Conservation (phyloP, 768 basidiomycete species). For the Leccinum olivaceopallidum region DNA sequence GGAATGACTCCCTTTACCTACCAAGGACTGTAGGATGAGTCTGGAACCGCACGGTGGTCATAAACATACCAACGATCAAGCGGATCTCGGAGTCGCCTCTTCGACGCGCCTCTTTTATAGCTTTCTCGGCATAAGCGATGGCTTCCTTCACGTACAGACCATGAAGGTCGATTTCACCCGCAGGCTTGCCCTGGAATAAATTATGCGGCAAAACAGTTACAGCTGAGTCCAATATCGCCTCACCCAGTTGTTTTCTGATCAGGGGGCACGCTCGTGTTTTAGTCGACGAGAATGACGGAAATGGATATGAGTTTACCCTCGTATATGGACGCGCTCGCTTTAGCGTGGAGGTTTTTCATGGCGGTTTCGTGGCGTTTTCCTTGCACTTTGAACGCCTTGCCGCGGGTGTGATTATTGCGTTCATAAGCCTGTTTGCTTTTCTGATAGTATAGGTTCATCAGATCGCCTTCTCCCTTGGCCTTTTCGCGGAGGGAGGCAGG, state of each 20-base stretch:
- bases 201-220: not conserved
- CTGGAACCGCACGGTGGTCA: not conserved
- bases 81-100: conserved; percentile 63
- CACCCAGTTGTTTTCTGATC: conserved; percentile 75
- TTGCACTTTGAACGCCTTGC: conserved; percentile 77
- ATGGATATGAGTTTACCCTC: conserved; percentile 38
- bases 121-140: conserved; percentile 66
- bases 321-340: conserved; percentile 88
- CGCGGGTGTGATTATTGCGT: conserved; percentile 66
- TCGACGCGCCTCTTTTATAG: conserved; percentile 62
- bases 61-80: conserved; percentile 78
- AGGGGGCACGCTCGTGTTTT: not conserved
- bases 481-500: conserved; percentile 67
- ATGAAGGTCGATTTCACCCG: conserved; percentile 84
- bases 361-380: conserved; percentile 74
- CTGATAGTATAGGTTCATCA: conserved; percentile 65
- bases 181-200: conserved; percentile 50
- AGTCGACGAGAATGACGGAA: not conserved
- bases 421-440: conserved; percentile 75
- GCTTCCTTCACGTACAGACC: conserved; percentile 94
- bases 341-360: conserved; percentile 75
- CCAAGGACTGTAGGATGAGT: not conserved
- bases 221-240: not conserved
- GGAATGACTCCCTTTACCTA: conserved; percentile 90
- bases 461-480: conserved; percentile 68